A percentile compares a stretch with the other conserved stretches of the same genome.
Conservation (phyloP, 805 yeast species). For the Starmera pachycereana region DNA sequence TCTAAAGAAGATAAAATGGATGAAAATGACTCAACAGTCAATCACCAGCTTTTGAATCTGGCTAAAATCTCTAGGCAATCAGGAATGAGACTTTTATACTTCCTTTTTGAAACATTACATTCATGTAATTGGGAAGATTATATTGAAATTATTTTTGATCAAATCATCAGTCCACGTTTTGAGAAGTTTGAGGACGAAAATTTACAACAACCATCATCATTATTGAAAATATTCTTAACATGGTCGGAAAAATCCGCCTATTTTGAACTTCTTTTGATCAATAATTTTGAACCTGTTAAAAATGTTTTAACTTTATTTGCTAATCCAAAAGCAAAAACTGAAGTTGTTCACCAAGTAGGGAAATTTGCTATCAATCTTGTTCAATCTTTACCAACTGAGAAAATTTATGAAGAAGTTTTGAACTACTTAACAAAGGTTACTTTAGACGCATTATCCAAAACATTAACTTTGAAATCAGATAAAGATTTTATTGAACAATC, state of each 20-base stretch:
- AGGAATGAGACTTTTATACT: constrained; percentile 55
- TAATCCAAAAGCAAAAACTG: constrained; percentile 50
- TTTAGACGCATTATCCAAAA: constrained; percentile 2
- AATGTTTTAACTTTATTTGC: constrained; percentile 48
- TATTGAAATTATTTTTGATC: constrained; percentile 37
- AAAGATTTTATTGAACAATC: constrained; percentile 42
- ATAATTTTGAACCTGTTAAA: constrained; percentile 41
- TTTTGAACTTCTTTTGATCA: constrained; percentile 41
- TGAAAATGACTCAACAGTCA: constrained; percentile 4
- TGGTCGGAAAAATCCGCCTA: constrained; percentile 43
- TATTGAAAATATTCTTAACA: constrained; percentile 52
- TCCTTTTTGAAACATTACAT: constrained; percentile 44
- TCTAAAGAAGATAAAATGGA: no score
- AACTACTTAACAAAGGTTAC: background rate
- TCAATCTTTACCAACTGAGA: constrained; percentile 31
- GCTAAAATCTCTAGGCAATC: constrained; percentile 54
- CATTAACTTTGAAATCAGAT: constrained; percentile 29
- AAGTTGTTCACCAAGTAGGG: constrained; percentile 47
- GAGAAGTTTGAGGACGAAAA: constrained; percentile 63
- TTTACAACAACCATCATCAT: constrained; percentile 71
- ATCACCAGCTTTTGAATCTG: constrained; percentile 16
- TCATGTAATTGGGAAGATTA: constrained; percentile 48
- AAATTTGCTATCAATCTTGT: constrained; percentile 51
- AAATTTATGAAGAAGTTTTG: background rate
- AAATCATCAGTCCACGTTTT: constrained; percentile 57